Percentiles rank a stretch among this genome's conserved stretches.
These are phyloP conservation scores for Talaromyces sp. DNA, from an alignment of 2,329 filamentous ascomycete genomes.

Conservation along the genomic window DNA sequence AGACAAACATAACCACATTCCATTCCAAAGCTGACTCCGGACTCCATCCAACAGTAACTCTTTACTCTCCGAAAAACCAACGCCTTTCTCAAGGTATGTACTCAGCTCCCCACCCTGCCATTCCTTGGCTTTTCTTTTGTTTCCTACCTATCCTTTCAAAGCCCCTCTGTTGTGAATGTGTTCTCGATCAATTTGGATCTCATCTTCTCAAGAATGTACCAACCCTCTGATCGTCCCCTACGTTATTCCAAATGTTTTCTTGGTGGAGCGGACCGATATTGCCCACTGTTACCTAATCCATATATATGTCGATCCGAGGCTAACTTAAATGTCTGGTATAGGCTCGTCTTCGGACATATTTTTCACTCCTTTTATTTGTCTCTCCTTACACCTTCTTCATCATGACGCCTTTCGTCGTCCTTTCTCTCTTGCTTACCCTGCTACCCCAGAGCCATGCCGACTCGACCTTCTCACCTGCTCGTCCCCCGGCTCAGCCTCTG, in stretches of 20 bases:
- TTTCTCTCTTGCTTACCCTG: slow-evolving; percentile 19
- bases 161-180: not conserved
- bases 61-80: not conserved
- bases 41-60: not conserved
- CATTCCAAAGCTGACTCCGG: not conserved
- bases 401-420: slow-evolving; percentile 24
- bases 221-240: not conserved
- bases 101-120: not conserved
- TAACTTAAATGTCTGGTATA: not conserved
- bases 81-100: not conserved
- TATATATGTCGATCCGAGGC: not conserved
- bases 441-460: slow-evolving; percentile 17
- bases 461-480: slow-evolving; percentile 58
- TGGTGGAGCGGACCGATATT: not conserved
- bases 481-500: slow-evolving; percentile 63
- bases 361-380: not conserved
- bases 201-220: not conserved
- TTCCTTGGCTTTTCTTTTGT: not conserved
- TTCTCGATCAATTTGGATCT: not conserved
- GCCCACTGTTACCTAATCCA: not conserved
- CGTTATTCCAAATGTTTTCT: not conserved
- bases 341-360: not conserved
- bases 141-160: not conserved
- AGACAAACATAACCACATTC: not conserved
- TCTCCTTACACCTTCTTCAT: slow-evolving; percentile 11